Evolutionary conservation across 1,139 yeast species (phyloP), one percentile per base, ranked within the genome.

Genomic region (Yamadazyma conglobata): DNA sequence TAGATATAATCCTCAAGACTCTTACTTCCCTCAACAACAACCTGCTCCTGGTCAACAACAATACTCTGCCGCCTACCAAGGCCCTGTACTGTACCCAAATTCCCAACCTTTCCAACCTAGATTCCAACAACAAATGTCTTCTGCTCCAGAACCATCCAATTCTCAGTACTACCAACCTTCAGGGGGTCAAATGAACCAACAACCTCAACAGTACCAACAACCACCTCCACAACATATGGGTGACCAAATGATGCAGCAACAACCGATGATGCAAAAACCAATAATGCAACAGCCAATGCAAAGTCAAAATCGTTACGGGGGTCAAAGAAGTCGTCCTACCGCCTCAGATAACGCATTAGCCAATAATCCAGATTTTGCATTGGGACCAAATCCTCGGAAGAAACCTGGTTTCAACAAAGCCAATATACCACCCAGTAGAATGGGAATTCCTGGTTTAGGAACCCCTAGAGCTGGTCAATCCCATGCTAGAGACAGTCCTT

Each of bases 341-440:
- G 56, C 72, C 3, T 70, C 79, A 1, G 78, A 73, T 31, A 60
- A 58, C 35, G 65, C 69, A 9, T 56, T 75, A 43, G 64, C 65
- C 25, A 63, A 60, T 37, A 75, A 73, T 43, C 81, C 81, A 6
- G 79, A 75, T 43, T 73, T 75, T 42, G 52, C 66, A 11, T 32
- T 70, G 19, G 53, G 56, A n/a, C 49, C 46, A 19, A 39, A 47
- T 22, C 40, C 52, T 35, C 47, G 51, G 44, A 51, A 46, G 33
- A 44, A 44, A 17, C 42, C 46, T 5, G 42, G 43, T 13, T 34
- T 40, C 27, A 38, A 34, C 17, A 38, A 37, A 28, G 37, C 37
- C 2, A 24, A 20, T 15, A 32, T 35, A 31, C 41, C 37, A 11
- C 34, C 42, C 5, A 36, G 37, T 27, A 35, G 39, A 30, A 33